Conservation (phyloP, 768 basidiomycete genomes). For the Boletellus ananiceps region DNA sequence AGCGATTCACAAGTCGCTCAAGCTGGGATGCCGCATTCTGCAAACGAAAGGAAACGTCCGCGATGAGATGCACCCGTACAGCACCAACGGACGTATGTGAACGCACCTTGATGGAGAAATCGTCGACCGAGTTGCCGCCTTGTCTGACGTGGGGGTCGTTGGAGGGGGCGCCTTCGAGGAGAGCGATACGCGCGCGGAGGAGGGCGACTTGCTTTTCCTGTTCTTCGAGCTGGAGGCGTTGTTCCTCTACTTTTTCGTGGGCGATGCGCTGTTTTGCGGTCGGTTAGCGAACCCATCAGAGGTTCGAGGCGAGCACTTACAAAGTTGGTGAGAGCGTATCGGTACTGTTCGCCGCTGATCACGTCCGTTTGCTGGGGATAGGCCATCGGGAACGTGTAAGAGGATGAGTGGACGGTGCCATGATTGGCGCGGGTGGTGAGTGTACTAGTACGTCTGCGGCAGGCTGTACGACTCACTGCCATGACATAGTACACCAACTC, state of each 20-base stretch:
- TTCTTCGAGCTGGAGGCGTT: conserved; percentile 71
- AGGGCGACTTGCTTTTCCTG: conserved; percentile 79
- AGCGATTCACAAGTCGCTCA: conserved; percentile 80
- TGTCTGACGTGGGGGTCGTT: conserved; percentile 35
- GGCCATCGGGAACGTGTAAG: conserved; percentile 9
- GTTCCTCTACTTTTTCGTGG: conserved; percentile 85
- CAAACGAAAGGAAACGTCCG: background rate
- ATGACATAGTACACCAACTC: too few relatives aligned
- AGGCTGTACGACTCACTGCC: too few relatives aligned
- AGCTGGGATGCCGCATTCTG: conserved; percentile 80
- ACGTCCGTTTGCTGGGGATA: conserved; percentile 24
- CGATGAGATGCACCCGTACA: too few relatives aligned
- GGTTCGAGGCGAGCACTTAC: conserved; percentile 36
- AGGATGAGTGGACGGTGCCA: background rate
- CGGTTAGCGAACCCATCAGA: background rate
- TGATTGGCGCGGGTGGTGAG: background rate
- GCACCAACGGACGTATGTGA: background rate
- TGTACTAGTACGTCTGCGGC: too few relatives aligned
- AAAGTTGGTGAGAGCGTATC: conserved; percentile 81
- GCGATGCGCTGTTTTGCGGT: conserved; percentile 59
- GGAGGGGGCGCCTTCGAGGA: conserved; percentile 59
- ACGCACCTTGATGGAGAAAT: conserved; percentile 82
- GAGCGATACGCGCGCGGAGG: conserved; percentile 63
- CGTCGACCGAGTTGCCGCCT: conserved; percentile 68
- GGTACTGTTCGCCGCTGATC: conserved; percentile 62